A percentile compares a stretch with the other conserved stretches of the same genome.
These are phyloP conservation scores for Talaromyces funiculosus DNA, from an alignment of 2,329 filamentous ascomycete genomes.

Conservation along the genomic window DNA sequence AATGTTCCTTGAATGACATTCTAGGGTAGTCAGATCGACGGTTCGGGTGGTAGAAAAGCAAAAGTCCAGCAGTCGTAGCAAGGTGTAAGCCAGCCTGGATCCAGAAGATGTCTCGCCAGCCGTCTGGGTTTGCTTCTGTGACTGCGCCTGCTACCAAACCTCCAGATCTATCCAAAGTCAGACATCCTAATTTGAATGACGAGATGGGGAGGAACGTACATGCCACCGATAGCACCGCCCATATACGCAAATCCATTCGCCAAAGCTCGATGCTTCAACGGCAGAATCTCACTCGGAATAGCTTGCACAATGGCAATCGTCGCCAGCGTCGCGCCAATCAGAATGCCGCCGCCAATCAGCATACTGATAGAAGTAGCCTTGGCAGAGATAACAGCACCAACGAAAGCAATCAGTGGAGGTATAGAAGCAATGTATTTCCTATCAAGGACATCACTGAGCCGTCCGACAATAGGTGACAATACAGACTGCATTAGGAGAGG, in stretches of 20 bases:
- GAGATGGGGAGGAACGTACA: neutral
- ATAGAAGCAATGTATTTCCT: conserved; percentile 10
- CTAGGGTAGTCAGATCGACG: neutral
- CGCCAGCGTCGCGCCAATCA: conserved; percentile 6
- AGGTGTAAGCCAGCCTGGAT: conserved; percentile 11
- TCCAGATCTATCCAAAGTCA: neutral
- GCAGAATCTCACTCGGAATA: conserved; percentile 11
- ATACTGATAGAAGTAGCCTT: conserved; percentile 11
- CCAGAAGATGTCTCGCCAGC: conserved; percentile 13
- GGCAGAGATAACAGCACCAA: conserved; percentile 7
- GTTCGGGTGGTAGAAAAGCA: conserved; percentile 10
- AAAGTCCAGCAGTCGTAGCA: conserved; percentile 6
- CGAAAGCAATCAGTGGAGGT: conserved; percentile 8
- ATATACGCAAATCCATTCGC: conserved; percentile 13
- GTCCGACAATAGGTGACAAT: conserved; percentile 9
- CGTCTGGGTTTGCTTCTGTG: neutral
- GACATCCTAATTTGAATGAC: neutral
- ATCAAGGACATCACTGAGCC: conserved; percentile 10
- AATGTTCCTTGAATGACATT: conserved; percentile 3
- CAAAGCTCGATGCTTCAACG: conserved; percentile 10
- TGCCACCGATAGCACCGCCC: conserved; percentile 11
- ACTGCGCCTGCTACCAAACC: conserved; percentile 2
- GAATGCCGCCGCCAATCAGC: conserved; percentile 11
- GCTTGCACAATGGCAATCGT: conserved; percentile 12
- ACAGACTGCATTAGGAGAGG: conserved; percentile 9